phyloP scores from a whole-genome alignment of 768 basidiomycete genomes.

The Naganishia friedmannii region DNA sequence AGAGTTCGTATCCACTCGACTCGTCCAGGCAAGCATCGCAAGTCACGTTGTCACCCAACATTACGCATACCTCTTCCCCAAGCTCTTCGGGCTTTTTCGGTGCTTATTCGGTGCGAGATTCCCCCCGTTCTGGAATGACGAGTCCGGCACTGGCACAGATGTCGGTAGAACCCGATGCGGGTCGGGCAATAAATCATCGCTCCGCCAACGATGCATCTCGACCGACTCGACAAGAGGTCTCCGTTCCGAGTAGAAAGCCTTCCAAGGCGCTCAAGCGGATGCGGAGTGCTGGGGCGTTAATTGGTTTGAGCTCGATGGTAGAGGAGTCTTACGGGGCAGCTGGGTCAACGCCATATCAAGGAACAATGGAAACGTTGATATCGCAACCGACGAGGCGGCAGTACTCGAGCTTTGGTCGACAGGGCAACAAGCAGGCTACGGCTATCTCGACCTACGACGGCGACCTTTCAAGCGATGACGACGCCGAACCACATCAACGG shows the following conservation, averaged over 20 bases:
- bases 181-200: neutral
- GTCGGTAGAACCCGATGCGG: neutral
- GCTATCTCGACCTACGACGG: constrained; percentile 36
- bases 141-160: neutral
- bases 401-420: constrained; percentile 20
- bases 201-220: neutral
- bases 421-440: constrained; percentile 33
- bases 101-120: neutral
- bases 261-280: constrained; percentile 32
- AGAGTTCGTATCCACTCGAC: constrained; percentile 11
- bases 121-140: constrained; percentile 8
- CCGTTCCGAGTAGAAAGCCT: neutral
- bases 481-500: constrained; percentile 4
- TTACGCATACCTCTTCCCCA: neutral
- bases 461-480: constrained; percentile 23
- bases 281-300: constrained; percentile 42
- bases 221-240: neutral
- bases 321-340: neutral
- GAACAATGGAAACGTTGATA: neutral
- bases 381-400: neutral
- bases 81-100: constrained; percentile 10
- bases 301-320: constrained; percentile 27
- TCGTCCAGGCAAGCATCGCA: constrained; percentile 9
- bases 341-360: neutral
- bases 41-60: constrained; percentile 5